Conservation (phyloP, 2,329 filamentous ascomycete species). For the Bipolaris gigantea region DNA sequence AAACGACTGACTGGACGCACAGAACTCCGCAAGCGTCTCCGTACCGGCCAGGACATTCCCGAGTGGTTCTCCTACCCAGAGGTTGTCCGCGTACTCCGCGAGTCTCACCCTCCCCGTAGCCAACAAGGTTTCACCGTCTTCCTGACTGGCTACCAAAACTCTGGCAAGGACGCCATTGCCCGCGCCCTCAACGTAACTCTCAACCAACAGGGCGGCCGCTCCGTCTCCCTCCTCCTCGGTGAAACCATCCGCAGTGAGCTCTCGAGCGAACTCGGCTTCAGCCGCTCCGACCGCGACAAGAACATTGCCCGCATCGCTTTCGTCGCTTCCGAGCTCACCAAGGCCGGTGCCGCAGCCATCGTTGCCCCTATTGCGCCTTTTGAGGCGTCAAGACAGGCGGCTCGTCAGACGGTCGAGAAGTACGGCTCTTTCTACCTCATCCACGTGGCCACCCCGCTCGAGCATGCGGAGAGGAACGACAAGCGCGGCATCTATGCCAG, state of each 20-base stretch:
- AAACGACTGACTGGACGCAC: constrained; percentile 1
- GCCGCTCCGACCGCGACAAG: constrained; percentile 84
- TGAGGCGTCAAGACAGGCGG: constrained; percentile 73
- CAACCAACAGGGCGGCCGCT: constrained; percentile 95
- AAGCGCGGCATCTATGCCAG: constrained; percentile 85
- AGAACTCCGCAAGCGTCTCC: constrained; percentile 88
- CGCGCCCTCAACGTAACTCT: constrained; percentile 94
- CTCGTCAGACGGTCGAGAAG: constrained; percentile 83
- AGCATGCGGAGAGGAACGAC: constrained; percentile 93
- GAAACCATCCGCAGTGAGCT: constrained; percentile 94
- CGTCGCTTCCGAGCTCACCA: constrained; percentile 91
- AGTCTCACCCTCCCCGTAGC: constrained; percentile 89
- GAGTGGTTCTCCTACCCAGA: constrained; percentile 99
- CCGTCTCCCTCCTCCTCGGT: constrained; percentile 90
- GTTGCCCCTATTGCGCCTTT: constrained; percentile 95
- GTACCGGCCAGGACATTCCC: constrained; percentile 90
- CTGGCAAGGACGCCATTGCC: constrained; percentile 94
- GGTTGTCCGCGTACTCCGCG: constrained; percentile 92
- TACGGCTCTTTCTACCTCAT: constrained; percentile 91
- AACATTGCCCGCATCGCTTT: constrained; percentile 97
- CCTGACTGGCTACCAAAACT: constrained; percentile 95
- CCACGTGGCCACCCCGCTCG: constrained; percentile 90
- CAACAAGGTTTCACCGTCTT: constrained; percentile 98
- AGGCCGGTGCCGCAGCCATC: constrained; percentile 90
- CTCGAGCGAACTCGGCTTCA: constrained; percentile 94